Conservation (phyloP, 306 rosid genomes). For the Calophaca sinica region DNA sequence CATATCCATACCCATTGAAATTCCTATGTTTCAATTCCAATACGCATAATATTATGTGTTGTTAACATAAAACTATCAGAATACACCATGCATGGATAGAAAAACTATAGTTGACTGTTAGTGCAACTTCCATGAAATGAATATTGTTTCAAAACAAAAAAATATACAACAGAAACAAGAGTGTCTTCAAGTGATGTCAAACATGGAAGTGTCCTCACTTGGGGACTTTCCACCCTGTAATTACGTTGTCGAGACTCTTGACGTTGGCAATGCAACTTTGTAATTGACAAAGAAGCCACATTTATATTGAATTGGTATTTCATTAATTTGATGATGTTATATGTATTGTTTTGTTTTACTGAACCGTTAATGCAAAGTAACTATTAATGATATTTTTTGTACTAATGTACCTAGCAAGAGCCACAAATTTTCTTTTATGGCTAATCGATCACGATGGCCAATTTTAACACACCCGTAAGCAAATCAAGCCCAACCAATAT, state of each 20-base stretch:
- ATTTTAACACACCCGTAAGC: slow-evolving; percentile 7
- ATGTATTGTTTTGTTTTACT: slow-evolving; percentile 17
- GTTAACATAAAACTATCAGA: slow-evolving; percentile 32
- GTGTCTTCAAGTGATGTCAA: slow-evolving; percentile 25
- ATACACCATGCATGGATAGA: slow-evolving; percentile 13
- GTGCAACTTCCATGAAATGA: slow-evolving; percentile 12
- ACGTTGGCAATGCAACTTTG: slow-evolving; percentile 11
- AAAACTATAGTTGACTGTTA: slow-evolving; percentile 8
- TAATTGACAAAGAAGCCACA: slow-evolving; percentile 21
- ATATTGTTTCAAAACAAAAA: slow-evolving; percentile 15
- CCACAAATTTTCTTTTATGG: neutral
- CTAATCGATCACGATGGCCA: slow-evolving; percentile 2
- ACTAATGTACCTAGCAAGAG: slow-evolving; percentile 6
- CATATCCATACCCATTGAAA: slow-evolving; percentile 42
- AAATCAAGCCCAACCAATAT: slow-evolving; percentile 31
- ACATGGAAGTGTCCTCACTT: slow-evolving; percentile 21
- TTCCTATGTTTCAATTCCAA: slow-evolving; percentile 38
- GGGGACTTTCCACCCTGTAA: slow-evolving; percentile 8
- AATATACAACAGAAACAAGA: neutral
- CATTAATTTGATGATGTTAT: slow-evolving; percentile 16
- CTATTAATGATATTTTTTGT: neutral
- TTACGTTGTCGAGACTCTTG: slow-evolving; percentile 4
- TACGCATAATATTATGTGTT: slow-evolving; percentile 8
- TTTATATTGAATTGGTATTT: slow-evolving; percentile 11
- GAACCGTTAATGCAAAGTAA: neutral